Base-by-base conservation (phyloP, 371 early-diverging fungal species). In the Apophysomyces elegans region DNA sequence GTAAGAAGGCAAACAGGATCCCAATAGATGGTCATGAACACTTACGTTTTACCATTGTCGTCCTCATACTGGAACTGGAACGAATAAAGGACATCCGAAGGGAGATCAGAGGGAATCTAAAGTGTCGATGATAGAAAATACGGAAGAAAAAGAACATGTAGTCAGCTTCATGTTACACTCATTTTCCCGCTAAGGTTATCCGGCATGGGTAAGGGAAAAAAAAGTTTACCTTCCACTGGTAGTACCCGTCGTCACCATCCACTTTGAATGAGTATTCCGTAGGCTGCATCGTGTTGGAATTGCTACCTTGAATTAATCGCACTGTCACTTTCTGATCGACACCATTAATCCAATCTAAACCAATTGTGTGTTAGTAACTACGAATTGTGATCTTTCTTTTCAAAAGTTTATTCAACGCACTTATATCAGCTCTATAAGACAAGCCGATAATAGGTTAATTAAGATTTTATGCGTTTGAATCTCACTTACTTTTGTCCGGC, bases 261-360 rank as follows among this genome's bases (percentile, higher is more conserved):
- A 62, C 67, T 32, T 32, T 61, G 62, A 67, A 62, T 8, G 37
- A 37, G 50, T 61, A 56, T 16, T 56, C 56, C n/a, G 62, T 67
- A 26, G 61, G 62, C n/a, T 54, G 41, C 58, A 67, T 47, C 11
- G 60, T 37, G 21, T 45, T 56, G 21, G 56, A 18, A 35, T 58
- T 39, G 16, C 50, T 54, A 21, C 63, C 68, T 59, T 68, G 38
- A 36, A 62, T 63, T 44, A 68, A 39, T 37, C 54, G 47, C 21
- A 68, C 54, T 12, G 43, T 59, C 9, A 63, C 63, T 5, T 46
- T 9, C 36, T 59, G 45, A 59, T 68, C 50, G 9, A 68, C 12
- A 16, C 68, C 68, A 43, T 68, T 68, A n/a, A 50, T 47, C 68
- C 68, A 68, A 12, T 13, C 68, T 68, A 63, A 18, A 56, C n/a